These are phyloP conservation scores for Beta lomatogona DNA, from an alignment of 179 eudicot species.

Conservation along the genomic window DNA sequence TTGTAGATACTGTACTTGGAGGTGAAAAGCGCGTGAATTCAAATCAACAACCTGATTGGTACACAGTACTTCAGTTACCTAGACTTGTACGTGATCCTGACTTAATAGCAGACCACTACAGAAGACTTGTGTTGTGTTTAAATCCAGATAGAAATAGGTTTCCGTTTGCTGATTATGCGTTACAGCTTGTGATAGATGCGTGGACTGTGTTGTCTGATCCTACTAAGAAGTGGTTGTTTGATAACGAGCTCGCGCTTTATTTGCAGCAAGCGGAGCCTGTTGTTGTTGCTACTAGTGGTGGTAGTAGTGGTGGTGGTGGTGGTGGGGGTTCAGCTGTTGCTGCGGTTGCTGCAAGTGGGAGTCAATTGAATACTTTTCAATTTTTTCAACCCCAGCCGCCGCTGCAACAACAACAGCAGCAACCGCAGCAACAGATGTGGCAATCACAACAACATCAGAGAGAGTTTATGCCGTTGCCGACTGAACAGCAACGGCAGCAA, in stretches of 20 bases:
- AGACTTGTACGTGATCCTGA: constrained; percentile 53
- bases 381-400: constrained; percentile 41
- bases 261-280: constrained; percentile 26
- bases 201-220: constrained; percentile 49
- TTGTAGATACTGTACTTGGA: constrained; percentile 71
- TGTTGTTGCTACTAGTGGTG: not conserved
- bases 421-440: not conserved
- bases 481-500: not conserved
- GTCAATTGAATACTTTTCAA: constrained; percentile 43
- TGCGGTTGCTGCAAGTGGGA: not conserved
- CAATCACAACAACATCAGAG: constrained; percentile 24
- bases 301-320: not conserved
- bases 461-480: constrained; percentile 29
- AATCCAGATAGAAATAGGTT: constrained; percentile 54
- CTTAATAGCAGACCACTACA: constrained; percentile 54
- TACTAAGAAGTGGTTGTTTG: constrained; percentile 38
- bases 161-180: constrained; percentile 58
- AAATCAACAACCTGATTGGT: constrained; percentile 56
- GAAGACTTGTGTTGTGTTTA: constrained; percentile 47
- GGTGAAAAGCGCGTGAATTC: constrained; percentile 56
- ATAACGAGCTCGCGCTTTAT: constrained; percentile 34
- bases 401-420: constrained; percentile 12
- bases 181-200: constrained; percentile 39
- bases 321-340: too few species aligned
- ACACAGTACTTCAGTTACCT: constrained; percentile 63